Conservation (phyloP, 164 flowering plant species). For the Vitis riparia region DNA sequence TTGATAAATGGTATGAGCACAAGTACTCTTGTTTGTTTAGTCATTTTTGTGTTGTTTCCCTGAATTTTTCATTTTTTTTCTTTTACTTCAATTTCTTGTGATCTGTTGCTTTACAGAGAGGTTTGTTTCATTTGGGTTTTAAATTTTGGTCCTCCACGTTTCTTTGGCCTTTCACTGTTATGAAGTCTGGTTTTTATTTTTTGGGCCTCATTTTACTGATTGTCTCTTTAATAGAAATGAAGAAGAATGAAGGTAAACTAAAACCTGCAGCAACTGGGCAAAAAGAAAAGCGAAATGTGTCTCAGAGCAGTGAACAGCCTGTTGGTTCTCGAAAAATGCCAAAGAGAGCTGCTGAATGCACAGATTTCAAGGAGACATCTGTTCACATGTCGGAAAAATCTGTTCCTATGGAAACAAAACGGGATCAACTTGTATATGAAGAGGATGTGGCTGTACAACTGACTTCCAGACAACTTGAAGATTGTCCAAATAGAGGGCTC, state of each 20-base stretch:
- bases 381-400: slow-evolving; percentile 41
- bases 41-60: neutral
- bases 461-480: slow-evolving; percentile 50
- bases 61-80: neutral
- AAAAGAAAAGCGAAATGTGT: slow-evolving; percentile 24
- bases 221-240: slow-evolving; percentile 12
- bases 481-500: slow-evolving; percentile 62
- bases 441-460: slow-evolving; percentile 63
- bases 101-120: neutral
- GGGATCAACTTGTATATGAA: slow-evolving; percentile 48
- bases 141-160: too few species aligned
- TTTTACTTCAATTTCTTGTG: neutral
- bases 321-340: slow-evolving; percentile 49
- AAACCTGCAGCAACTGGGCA: neutral
- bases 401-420: slow-evolving; percentile 39
- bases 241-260: slow-evolving; percentile 12
- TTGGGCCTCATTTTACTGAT: neutral
- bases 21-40: neutral
- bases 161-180: too few species aligned
- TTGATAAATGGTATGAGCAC: neutral
- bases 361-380: slow-evolving; percentile 64
- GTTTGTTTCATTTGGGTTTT: neutral
- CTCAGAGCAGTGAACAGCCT: slow-evolving; percentile 12
- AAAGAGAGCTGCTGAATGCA: slow-evolving; percentile 76
- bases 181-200: too few species aligned